Percentiles rank a stretch among this genome's conserved stretches.
phyloP scores from a whole-genome alignment of 352 stramenopile genomes.

The Globisporangium parvum region DNA sequence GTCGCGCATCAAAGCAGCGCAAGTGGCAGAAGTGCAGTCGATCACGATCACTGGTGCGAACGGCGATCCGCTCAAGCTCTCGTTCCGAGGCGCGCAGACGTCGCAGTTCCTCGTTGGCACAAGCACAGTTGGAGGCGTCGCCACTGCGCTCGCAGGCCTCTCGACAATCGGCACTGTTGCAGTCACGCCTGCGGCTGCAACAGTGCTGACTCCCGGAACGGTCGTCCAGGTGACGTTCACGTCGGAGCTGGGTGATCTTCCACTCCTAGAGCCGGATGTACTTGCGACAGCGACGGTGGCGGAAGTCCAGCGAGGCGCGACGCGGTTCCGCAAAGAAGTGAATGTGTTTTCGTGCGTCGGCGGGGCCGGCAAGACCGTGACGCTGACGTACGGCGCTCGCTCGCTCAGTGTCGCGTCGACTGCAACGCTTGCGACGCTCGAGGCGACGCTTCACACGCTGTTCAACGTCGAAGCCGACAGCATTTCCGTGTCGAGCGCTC shows the following conservation, averaged over 20 bases:
- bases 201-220: conserved; percentile 13
- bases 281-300: conserved; percentile 19
- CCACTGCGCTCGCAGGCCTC: conserved; percentile 31
- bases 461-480: conserved; percentile 50
- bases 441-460: conserved; percentile 35
- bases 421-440: conserved; percentile 23
- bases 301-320: conserved; percentile 24
- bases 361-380: conserved; percentile 20
- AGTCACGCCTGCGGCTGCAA: conserved; percentile 24
- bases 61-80: conserved; percentile 35
- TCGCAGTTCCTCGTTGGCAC: conserved; percentile 24
- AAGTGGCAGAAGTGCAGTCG: conserved; percentile 36
- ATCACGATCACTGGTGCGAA: conserved; percentile 19
- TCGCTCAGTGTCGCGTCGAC: conserved; percentile 14
- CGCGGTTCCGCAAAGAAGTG: conserved; percentile 66
- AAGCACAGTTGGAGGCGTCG: conserved; percentile 25
- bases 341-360: conserved; percentile 49
- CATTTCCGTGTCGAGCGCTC: conserved; percentile 47
- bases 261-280: conserved; percentile 21
- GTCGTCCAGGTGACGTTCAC: conserved; percentile 59
- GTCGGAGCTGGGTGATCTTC: conserved; percentile 36
- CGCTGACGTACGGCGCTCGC: conserved; percentile 20
- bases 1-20: conserved; percentile 30
- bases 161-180: conserved; percentile 35
- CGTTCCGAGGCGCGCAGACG: conserved; percentile 40